These are phyloP conservation scores for Alternaria rosae DNA, from an alignment of 2,329 filamentous ascomycete genomes.

Conservation along the genomic window DNA sequence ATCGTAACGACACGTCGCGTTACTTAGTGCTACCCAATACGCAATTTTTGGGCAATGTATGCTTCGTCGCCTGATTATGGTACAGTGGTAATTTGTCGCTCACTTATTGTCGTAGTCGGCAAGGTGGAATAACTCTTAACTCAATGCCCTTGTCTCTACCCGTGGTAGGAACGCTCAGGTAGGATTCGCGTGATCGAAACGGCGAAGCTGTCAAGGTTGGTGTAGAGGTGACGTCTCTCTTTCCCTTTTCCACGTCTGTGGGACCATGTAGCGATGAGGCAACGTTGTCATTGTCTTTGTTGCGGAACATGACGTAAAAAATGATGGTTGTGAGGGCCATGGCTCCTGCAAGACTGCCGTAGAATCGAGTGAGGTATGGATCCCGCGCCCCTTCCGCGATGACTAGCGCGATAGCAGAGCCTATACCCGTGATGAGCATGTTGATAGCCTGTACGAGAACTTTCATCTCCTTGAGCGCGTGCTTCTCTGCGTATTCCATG, in stretches of 20 bases:
- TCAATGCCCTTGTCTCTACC: not conserved
- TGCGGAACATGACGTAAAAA: conserved; percentile 36
- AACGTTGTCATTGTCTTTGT: conserved; percentile 23
- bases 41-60: not conserved
- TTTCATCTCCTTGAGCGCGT: conserved; percentile 54
- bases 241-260: not conserved
- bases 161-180: not conserved
- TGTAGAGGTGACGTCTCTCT: not conserved
- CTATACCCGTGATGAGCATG: conserved; percentile 43
- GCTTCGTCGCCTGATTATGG: not conserved
- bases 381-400: conserved; percentile 41
- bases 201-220: not conserved
- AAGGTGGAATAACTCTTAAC: not conserved
- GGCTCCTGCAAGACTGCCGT: conserved; percentile 30
- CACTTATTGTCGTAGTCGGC: not conserved
- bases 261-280: not conserved
- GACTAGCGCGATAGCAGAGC: conserved; percentile 41
- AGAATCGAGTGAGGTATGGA: conserved; percentile 40
- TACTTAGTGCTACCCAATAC: not conserved
- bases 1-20: not conserved
- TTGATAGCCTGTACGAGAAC: conserved; percentile 47
- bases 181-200: not conserved
- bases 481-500: conserved; percentile 54
- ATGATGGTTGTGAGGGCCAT: conserved; percentile 32
- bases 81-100: not conserved